phyloP scores from a whole-genome alignment of 2,329 filamentous ascomycete genomes.

The Onygena corvina region DNA sequence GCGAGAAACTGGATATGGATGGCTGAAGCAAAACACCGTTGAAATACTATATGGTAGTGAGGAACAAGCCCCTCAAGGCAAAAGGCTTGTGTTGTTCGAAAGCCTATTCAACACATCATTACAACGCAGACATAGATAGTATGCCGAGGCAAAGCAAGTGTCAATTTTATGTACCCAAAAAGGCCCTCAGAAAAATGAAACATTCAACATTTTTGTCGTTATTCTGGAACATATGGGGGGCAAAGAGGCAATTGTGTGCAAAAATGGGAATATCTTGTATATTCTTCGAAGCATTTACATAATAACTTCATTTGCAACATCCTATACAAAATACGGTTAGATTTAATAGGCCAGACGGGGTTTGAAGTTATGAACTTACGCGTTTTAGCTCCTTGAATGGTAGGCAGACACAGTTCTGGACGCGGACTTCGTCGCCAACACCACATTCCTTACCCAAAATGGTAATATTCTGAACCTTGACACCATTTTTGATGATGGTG shows the following conservation, averaged over 20 bases:
- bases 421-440: constrained; percentile 84
- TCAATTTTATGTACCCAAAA: neutral
- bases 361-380: constrained; percentile 42
- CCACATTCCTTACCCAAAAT: constrained; percentile 93
- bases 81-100: neutral
- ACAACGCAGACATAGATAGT: neutral
- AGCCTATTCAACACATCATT: neutral
- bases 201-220: neutral
- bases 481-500: constrained; percentile 90
- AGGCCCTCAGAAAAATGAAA: neutral
- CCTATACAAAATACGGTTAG: constrained; percentile 38
- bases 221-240: neutral
- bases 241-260: neutral
- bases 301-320: constrained; percentile 61
- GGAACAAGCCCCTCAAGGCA: too few relatives aligned
- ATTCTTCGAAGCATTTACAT: constrained; percentile 45
- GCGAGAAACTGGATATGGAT: neutral
- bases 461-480: constrained; percentile 97
- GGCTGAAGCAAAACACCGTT: neutral
- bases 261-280: neutral
- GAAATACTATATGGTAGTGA: too few relatives aligned
- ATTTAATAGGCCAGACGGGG: neutral
- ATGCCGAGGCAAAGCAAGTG: neutral
- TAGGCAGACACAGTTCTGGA: constrained; percentile 96
- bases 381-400: constrained; percentile 97